Evolutionary conservation across 192 early-diverging fungal species (phyloP).

Genomic region (Umbelopsis sp.): DNA sequence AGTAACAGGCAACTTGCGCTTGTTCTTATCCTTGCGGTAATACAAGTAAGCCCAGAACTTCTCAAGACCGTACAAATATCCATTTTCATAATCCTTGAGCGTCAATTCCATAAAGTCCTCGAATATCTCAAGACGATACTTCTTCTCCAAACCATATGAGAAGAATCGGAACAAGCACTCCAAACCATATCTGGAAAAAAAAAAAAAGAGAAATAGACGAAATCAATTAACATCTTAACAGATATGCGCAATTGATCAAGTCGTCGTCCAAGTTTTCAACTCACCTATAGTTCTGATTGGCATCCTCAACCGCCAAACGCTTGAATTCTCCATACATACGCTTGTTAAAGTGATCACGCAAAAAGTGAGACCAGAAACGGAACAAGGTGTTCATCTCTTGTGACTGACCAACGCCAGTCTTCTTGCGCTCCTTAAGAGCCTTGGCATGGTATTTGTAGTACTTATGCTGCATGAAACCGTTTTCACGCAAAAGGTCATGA

Average conservation of each 20-base stretch:
- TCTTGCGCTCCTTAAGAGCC: slow-evolving; percentile 92
- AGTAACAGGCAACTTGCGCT: slow-evolving; percentile 59
- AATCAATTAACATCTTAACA: no score
- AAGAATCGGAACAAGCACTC: slow-evolving; percentile 98
- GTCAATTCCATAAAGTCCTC: slow-evolving; percentile 87
- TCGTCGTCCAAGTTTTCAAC: no score
- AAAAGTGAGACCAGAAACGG: slow-evolving; percentile 98
- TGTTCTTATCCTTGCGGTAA: slow-evolving; percentile 85
- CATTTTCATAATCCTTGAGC: slow-evolving; percentile 72
- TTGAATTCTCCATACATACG: slow-evolving; percentile 95
- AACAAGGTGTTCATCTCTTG: slow-evolving; percentile 96
- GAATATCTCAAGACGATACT: slow-evolving; percentile 83
- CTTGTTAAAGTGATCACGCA: slow-evolving; percentile 95
- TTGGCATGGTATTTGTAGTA: slow-evolving; percentile 94
- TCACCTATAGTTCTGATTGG: slow-evolving; percentile 75
- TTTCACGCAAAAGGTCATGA: slow-evolving; percentile 92
- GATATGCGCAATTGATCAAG: no score
- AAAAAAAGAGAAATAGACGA: no score
- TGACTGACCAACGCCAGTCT: slow-evolving; percentile 82
- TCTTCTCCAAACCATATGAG: slow-evolving; percentile 93
- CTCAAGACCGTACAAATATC: slow-evolving; percentile 86
- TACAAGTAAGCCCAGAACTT: slow-evolving; percentile 96
- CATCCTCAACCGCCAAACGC: slow-evolving; percentile 86
- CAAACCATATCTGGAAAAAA: slow-evolving; percentile 88
- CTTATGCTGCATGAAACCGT: slow-evolving; percentile 97